Conservation (phyloP, 345 rosid genomes). For the Eucalyptus regnans region DNA sequence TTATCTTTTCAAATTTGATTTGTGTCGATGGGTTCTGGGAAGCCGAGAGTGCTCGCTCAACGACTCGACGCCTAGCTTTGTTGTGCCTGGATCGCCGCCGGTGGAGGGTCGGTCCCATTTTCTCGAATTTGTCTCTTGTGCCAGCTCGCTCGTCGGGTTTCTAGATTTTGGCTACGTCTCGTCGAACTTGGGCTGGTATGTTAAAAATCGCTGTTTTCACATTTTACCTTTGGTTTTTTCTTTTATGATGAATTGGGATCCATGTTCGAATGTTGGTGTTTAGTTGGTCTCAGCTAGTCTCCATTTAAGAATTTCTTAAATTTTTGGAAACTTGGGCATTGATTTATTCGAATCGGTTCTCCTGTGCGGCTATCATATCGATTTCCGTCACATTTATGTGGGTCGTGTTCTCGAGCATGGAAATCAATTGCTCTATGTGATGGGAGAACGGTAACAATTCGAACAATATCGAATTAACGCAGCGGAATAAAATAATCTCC, state of each 20-base stretch:
- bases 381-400: not conserved
- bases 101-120: not conserved
- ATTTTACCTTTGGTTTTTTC: not conserved
- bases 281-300: not conserved
- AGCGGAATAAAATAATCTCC: too few relatives aligned
- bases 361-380: rapidly evolving
- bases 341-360: not conserved
- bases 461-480: too few relatives aligned
- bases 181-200: not conserved
- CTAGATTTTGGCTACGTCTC: not conserved
- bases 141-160: not conserved
- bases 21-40: not conserved
- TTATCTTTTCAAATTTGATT: too few relatives aligned
- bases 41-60: not conserved
- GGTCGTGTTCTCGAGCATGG: not conserved
- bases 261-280: not conserved
- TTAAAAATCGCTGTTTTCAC: not conserved
- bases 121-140: not conserved
- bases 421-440: not conserved
- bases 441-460: too few relatives aligned
- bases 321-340: not conserved
- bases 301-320: not conserved
- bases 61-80: not conserved
- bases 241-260: not conserved
- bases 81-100: not conserved